Evolutionary conservation across 106 monocot genomes (phyloP).

Genomic region (Dendrobium catenatum): DNA sequence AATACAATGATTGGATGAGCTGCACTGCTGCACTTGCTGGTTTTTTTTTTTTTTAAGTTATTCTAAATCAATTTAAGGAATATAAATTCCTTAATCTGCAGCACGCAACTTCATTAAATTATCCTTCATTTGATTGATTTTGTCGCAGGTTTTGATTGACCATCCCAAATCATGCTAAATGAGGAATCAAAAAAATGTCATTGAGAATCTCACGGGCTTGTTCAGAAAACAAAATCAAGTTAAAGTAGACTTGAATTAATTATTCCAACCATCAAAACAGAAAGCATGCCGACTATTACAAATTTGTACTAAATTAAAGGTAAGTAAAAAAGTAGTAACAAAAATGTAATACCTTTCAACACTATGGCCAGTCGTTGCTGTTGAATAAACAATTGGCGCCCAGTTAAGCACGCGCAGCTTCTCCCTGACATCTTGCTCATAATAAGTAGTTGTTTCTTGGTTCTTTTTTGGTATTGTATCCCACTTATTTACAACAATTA

Average conservation of each 20-base stretch:
- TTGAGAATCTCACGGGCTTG: neutral
- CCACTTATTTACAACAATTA: slow-evolving; percentile 97
- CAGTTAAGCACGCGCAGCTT: slow-evolving; percentile 84
- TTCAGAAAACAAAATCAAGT: neutral
- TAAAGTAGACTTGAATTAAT: neutral
- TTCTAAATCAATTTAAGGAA: neutral
- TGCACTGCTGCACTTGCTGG: neutral
- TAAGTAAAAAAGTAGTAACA: neutral
- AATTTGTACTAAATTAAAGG: neutral
- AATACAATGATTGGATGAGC: neutral
- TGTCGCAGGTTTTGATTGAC: neutral
- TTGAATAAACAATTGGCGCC: slow-evolving; percentile 94
- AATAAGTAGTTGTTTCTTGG: slow-evolving; percentile 59
- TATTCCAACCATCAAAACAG: neutral
- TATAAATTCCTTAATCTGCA: neutral
- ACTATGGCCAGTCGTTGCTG: slow-evolving; percentile 65
- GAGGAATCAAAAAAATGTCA: neutral
- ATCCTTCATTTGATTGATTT: neutral
- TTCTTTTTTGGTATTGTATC: slow-evolving; percentile 95
- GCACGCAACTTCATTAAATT: neutral
- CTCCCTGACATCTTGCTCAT: slow-evolving; percentile 91
- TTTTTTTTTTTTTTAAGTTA: neutral
- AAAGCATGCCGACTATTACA: neutral
- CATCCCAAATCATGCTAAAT: neutral
- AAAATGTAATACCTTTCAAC: slow-evolving; percentile 62